These are phyloP conservation scores for Hypoxylon rickii DNA, from an alignment of 495 filamentous ascomycete genomes.

Conservation along the genomic window DNA sequence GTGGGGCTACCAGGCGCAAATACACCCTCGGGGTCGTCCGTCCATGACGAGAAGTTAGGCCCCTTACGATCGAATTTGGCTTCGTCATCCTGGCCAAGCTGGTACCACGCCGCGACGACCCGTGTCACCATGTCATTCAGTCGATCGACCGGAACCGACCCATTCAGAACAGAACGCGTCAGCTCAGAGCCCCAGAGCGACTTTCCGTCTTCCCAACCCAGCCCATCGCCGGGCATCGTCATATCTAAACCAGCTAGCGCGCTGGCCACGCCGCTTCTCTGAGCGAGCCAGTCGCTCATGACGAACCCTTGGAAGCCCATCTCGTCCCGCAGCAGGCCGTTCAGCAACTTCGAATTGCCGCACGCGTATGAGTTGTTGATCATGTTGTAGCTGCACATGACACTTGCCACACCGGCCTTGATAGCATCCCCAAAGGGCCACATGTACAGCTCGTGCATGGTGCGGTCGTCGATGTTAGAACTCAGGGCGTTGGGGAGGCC, in stretches of 20 bases:
- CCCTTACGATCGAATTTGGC: constrained; percentile 66
- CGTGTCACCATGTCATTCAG: constrained; percentile 94
- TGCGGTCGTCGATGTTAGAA: constrained; percentile 81
- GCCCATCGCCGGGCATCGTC: constrained; percentile 93
- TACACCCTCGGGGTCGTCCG: constrained; percentile 67
- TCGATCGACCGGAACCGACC: constrained; percentile 77
- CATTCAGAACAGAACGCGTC: constrained; percentile 78
- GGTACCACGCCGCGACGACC: constrained; percentile 91
- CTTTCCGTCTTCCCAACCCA: constrained; percentile 73
- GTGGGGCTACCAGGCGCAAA: constrained; percentile 65
- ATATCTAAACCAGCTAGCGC: constrained; percentile 88
- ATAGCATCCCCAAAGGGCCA: constrained; percentile 92
- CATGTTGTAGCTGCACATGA: constrained; percentile 91
- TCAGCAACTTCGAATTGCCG: constrained; percentile 88
- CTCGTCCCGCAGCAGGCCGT: constrained; percentile 93
- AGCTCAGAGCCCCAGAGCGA: constrained; percentile 82
- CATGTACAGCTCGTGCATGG: constrained; percentile 81
- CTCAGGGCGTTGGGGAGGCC: constrained; percentile 73
- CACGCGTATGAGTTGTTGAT: constrained; percentile 92
- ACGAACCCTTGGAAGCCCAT: constrained; percentile 94
- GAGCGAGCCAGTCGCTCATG: constrained; percentile 91
- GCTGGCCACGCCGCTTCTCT: constrained; percentile 77
- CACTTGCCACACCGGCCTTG: constrained; percentile 80
- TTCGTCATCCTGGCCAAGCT: constrained; percentile 79
- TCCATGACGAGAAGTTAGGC: constrained; percentile 94